Base-by-base conservation (phyloP, 108 stramenopile species). In the Nitzschia sp. region DNA sequence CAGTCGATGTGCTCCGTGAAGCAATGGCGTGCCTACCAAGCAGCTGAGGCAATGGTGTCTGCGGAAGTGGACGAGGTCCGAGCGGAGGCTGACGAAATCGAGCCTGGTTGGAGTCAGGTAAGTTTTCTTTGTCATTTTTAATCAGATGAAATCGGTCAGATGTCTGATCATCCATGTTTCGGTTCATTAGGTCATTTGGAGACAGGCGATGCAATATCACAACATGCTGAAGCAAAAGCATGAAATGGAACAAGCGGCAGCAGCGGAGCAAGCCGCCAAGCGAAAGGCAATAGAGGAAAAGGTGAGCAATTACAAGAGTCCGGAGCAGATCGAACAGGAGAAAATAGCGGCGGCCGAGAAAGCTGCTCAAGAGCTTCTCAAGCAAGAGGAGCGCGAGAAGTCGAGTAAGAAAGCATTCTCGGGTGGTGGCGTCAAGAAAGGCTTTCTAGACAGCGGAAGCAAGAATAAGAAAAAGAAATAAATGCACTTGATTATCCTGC, bases 121-220 rank as follows among this genome's bases (percentile, higher is more conserved):
- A 64, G 86, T 73, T 18, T 1, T 64, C 21, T 19, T 72, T 34
- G 33, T 9, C 17, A 25, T 31, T 4, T 21, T 8, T 56, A 2
- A 3, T 4, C 18, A 58, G 8, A 32, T 62, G 59, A n/a, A n/a
- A n/a, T n/a, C n/a, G n/a, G n/a, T n/a, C n/a, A n/a, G 38, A 48
- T 49, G 46, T 47, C n/a, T 69, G n/a, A 26, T 57, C 53, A 28
- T 67, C 18, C 5, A 54, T 54, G 26, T 33, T 58, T 58, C 15
- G 26, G 5, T 13, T 6, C 29, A 29, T 58, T 66, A 87, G 83
- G 86, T 83, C 29, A 92, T 95, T 64, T 95, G 95, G 95, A 83
- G 90, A 71, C 95, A 95, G 76, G 95, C 95, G 9, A 91, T 92
- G 89, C 92, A 95, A 84, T 95, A 95, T 59, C 90, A 93, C 54